Base-by-base conservation (phyloP, 345 rosid species). In the Pelargonium nanum region DNA sequence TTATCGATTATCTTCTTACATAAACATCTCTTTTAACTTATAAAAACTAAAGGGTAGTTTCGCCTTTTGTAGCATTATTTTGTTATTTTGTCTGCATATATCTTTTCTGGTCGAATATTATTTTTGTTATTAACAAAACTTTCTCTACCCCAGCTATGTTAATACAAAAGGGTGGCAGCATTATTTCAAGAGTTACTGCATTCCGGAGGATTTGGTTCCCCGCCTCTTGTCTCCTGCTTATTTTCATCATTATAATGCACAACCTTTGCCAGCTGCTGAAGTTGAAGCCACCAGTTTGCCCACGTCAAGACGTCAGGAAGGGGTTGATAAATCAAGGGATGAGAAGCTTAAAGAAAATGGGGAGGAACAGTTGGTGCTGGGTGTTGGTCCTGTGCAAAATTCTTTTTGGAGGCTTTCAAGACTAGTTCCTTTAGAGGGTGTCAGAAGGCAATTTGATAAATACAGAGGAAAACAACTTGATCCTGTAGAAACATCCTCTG, bases 171-270 rank as follows among this genome's bases (percentile, higher is more conserved):
- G 93, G 50, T 92, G 98, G 98, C 93, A 92, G 67, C 86, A 87
- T 24, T 78, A 85, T 77, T 92, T 89, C 77, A 89, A 85, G 79
- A 92, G 91, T 74, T 92, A 85, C 73, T 92, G 98, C 73, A 92
- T 92, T 66, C 96, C 96, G 62, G 96, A 92, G 75, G 98, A 92
- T 79, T 70, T 92, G 65, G 96, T 92, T 70, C 98, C 96, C 16
- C 93, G 95, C 40, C 80, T 92, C 61, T 69, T 92, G 24, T 92
- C 98, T 69, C 98, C 98, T 56, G 96, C 98, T 59, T 92, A 92
- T 79, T 92, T 92, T 72, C 89, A 89, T 82, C 96, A 85, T 68
- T 92, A 92, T 67, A 89, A 82, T 74, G 83, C 78, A 20, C 96
- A 85, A 60, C 74, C 82, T 65, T 72, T 76, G 13, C 77, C 80